Evolutionary conservation across 192 early-diverging fungal genomes (phyloP), one percentile per base, ranked within the genome.

Genomic region (Coemansia sp.): DNA sequence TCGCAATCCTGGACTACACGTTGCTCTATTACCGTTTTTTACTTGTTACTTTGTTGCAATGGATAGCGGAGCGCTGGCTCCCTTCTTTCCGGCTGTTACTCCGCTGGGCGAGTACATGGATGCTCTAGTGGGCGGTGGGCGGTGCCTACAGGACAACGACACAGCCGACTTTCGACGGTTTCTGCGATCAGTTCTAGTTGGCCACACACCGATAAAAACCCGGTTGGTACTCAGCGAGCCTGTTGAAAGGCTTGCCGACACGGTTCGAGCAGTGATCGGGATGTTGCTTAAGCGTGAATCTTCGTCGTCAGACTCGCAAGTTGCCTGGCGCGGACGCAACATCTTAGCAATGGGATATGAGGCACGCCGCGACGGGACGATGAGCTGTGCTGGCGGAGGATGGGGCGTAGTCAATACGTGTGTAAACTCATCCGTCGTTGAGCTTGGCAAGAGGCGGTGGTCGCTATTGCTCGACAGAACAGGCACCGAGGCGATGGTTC

Each of bases 381-480:
- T 62, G 39, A 75, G 72, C 64, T 68, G 70, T 28, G 67, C 76
- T 7, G 53, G 64, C 26, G 52, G 73, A 36, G 57, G 60, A 13
- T 66, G 62, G 31, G 55, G 64, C 26, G 39, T 82, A 16, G 26
- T 61, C 5, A 73, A 69, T 58, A 60, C 69, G 25, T 47, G 42
- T 42, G 59, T 82, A n/a, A 82, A 76, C 50, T 82, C 79, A 11
- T 69, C 73, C 0, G 66, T 76, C 6, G 61, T 76, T 10, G 73
- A 76, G 70, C 69, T 82, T 20, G 56, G 59, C 43, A 66, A 60
- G 39, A 28, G 47, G 6, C 20, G 52, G 18, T 82, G 79, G 79
- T 28, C n/a, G 36, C 47, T 45, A 47, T 64, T 82, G 33, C 70
- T 76, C 6, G 62, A 56, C 33, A 25, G 74, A 25, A 59, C 62